Evolutionary conservation across 441 rosid genomes (phyloP).

Genomic region (Pelargonium cotyledonis): DNA sequence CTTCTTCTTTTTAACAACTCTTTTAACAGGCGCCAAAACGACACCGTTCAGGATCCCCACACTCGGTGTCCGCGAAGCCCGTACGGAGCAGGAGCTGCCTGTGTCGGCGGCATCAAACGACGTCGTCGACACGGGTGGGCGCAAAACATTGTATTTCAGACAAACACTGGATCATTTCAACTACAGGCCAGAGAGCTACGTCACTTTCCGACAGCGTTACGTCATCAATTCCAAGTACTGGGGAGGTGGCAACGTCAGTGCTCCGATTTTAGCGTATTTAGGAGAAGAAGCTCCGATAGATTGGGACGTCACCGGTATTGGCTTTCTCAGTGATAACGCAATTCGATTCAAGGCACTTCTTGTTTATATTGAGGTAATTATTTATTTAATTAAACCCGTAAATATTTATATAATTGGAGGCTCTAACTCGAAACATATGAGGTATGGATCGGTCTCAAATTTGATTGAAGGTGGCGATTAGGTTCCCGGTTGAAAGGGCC

Average conservation of each 20-base stretch:
- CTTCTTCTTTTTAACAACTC: neutral
- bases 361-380: conserved; percentile 30
- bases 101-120: neutral
- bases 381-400: neutral
- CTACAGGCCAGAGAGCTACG: conserved; percentile 33
- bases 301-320: neutral
- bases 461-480: too few species aligned
- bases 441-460: too few species aligned
- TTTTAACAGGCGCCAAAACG: neutral
- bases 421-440: too few species aligned
- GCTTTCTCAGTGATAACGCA: conserved; percentile 28
- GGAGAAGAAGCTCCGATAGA: conserved; percentile 24
- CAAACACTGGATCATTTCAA: conserved; percentile 46
- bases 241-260: conserved; percentile 31
- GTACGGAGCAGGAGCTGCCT: neutral
- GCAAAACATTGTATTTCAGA: conserved; percentile 15
- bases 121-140: neutral
- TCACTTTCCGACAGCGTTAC: conserved; percentile 32
- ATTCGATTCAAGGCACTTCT: conserved; percentile 29
- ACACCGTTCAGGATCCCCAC: conserved; percentile 1
- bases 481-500: too few species aligned
- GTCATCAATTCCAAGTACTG: conserved; percentile 32
- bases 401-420: neutral
- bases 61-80: neutral
- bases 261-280: conserved; percentile 31